These are phyloP conservation scores for Aspergillus pseudoterreus DNA, from an alignment of 2,329 filamentous ascomycete species.

Conservation along the genomic window DNA sequence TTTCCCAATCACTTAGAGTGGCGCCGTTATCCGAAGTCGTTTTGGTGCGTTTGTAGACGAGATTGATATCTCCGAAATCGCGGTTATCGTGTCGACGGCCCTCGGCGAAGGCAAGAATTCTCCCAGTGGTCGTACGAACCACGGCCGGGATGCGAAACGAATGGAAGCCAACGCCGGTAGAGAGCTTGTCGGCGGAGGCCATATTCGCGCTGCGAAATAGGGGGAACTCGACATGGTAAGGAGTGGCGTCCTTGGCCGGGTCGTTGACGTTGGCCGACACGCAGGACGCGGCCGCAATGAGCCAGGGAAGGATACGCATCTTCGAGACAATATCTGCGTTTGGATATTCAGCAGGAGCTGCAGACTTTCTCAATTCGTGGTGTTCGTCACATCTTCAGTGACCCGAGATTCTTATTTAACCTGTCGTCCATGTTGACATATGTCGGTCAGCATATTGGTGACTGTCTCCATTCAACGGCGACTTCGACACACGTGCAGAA, in stretches of 20 bases:
- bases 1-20: conserved; percentile 20
- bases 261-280: not conserved
- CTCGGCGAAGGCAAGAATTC: conserved; percentile 26
- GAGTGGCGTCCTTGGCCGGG: not conserved
- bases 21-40: conserved; percentile 18
- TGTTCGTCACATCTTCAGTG: too few relatives aligned
- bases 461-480: too few relatives aligned
- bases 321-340: not conserved
- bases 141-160: conserved; percentile 27
- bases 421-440: too few relatives aligned
- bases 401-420: too few relatives aligned
- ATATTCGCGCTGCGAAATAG: conserved; percentile 27
- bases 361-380: too few relatives aligned
- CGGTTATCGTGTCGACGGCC: conserved; percentile 23
- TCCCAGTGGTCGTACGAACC: conserved; percentile 20
- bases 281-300: not conserved
- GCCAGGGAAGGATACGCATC: not conserved
- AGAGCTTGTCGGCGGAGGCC: conserved; percentile 20
- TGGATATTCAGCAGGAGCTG: too few relatives aligned
- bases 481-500: too few relatives aligned
- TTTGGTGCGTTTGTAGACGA: conserved; percentile 28
- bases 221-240: conserved; percentile 17
- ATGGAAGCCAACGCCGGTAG: conserved; percentile 24
- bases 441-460: too few relatives aligned
- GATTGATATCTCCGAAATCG: conserved; percentile 27